phyloP scores from a whole-genome alignment of 257 asterid species.

The Apocynum venetum region DNA sequence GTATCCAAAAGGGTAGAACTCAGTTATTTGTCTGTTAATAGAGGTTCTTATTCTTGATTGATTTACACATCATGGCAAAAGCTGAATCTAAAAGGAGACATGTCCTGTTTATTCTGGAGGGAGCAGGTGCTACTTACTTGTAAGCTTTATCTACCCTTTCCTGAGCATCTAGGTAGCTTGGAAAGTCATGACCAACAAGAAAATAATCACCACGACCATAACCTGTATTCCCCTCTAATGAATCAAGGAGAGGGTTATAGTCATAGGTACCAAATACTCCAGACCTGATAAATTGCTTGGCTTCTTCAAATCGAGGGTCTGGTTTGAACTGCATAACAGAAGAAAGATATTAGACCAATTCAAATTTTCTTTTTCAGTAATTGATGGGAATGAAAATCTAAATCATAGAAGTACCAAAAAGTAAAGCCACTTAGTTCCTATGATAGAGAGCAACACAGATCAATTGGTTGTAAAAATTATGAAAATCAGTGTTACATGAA shows the following conservation, averaged over 20 bases:
- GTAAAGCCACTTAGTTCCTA: too few species aligned
- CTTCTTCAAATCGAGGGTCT: constrained; percentile 95
- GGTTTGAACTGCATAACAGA: constrained; percentile 69
- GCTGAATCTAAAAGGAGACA: neutral
- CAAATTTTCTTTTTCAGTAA: neutral
- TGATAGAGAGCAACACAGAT: neutral
- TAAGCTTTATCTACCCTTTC: constrained; percentile 81
- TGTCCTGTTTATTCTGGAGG: neutral
- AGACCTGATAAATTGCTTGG: constrained; percentile 77
- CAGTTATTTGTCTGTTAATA: neutral
- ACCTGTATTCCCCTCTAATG: constrained; percentile 91
- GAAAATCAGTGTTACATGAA: neutral
- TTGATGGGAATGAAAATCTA: neutral
- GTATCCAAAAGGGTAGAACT: neutral
- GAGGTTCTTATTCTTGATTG: neutral
- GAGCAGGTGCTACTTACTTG: constrained; percentile 58
- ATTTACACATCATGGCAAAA: neutral
- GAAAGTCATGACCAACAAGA: constrained; percentile 85
- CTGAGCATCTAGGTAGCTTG: constrained; percentile 92
- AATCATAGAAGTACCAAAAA: neutral
- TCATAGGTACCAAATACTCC: constrained; percentile 98
- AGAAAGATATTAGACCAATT: constrained; percentile 1
- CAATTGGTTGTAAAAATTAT: neutral
- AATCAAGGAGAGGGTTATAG: constrained; percentile 89
- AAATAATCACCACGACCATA: constrained; percentile 97